Conservation (phyloP, 1,284 basidiomycete genomes). For the Ganoderma sp. region DNA sequence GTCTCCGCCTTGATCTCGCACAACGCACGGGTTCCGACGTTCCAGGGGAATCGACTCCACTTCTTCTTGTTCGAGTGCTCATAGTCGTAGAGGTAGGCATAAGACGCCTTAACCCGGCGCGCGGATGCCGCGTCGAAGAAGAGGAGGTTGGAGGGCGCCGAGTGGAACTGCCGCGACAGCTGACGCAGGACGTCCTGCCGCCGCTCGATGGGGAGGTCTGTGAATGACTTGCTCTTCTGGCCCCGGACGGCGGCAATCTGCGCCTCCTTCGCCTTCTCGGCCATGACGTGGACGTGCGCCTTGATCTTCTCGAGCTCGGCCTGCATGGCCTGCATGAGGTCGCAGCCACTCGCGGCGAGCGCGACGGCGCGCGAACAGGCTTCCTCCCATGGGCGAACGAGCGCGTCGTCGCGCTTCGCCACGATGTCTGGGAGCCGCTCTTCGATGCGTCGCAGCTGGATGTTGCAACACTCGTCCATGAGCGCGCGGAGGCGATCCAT, state of each 20-base stretch:
- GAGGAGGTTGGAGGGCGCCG: slow-evolving; percentile 29
- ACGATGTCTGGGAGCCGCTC: slow-evolving; percentile 20
- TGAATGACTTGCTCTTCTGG: slow-evolving; percentile 41
- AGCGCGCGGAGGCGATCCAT: slow-evolving; percentile 53
- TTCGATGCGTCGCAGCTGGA: slow-evolving; percentile 39
- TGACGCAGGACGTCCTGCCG: slow-evolving; percentile 54
- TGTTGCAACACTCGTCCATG: slow-evolving; percentile 36
- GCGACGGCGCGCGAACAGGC: slow-evolving; percentile 36
- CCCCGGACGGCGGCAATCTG: slow-evolving; percentile 5
- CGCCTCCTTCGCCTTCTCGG: slow-evolving; percentile 36
- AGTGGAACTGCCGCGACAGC: slow-evolving; percentile 49
- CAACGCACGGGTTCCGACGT: slow-evolving; percentile 57
- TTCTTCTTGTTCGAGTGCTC: slow-evolving; percentile 20
- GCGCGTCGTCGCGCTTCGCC: slow-evolving; percentile 40
- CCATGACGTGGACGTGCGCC: slow-evolving; percentile 39
- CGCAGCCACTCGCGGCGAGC: slow-evolving; percentile 15
- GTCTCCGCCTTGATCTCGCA: slow-evolving; percentile 53
- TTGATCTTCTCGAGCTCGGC: slow-evolving; percentile 39
- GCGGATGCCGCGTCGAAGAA: slow-evolving; percentile 40
- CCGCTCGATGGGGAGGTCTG: slow-evolving; percentile 48
- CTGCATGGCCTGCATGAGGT: slow-evolving; percentile 25
- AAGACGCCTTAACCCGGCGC: slow-evolving; percentile 54
- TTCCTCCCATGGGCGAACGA: slow-evolving; percentile 47
- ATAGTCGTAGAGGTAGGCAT: slow-evolving; percentile 54
- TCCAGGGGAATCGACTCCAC: slow-evolving; percentile 56